Base-by-base conservation (phyloP, 306 rosid genomes). In the Mimosa pudica region DNA sequence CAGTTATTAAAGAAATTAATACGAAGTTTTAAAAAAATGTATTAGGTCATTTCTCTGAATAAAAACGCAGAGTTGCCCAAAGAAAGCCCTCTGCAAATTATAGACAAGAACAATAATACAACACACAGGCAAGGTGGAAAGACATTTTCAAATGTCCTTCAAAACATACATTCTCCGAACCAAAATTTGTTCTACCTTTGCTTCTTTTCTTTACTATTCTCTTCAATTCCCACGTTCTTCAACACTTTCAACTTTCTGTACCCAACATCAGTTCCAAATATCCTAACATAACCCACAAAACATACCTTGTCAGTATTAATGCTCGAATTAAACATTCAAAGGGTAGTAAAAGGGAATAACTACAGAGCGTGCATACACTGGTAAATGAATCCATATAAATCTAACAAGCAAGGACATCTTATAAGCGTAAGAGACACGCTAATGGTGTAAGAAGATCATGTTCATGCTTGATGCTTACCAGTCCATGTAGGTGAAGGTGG, bases 401-500 rank as follows among this genome's bases (percentile, higher is more conserved):
- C 32, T 58, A 36, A 65, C 42, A 33, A 57, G 76, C 17, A 47
- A 69, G 52, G 47, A 11, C 41, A 41, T 51, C 45, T 46, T 48
- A 41, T 20, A 24, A 61, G 7, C 5, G 1, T 10, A 11, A 18
- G 73, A 44, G 76, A 72, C 30, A 8, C 51, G 77, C 36, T n/a
- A 38, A 57, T 9, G 24, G 45, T 57, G 36, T 65, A 60, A 74
- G 75, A 14, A 80, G 54, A 63, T 33, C 68, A 32, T 33, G 42
- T 32, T 71, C 32, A 73, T 73, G 52, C 13, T 33, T 32, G 47
- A 67, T 67, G 57, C 84, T 64, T 85, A 87, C 97, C 93, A 73
- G 82, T 92, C 94, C 97, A 92, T 90, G 90, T 92, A 92, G 55
- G 88, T 82, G 77, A 92, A 92, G 33, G 97, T 92, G 16, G 97